phyloP scores from a whole-genome alignment of 768 basidiomycete genomes.

The Royoungia palumana region DNA sequence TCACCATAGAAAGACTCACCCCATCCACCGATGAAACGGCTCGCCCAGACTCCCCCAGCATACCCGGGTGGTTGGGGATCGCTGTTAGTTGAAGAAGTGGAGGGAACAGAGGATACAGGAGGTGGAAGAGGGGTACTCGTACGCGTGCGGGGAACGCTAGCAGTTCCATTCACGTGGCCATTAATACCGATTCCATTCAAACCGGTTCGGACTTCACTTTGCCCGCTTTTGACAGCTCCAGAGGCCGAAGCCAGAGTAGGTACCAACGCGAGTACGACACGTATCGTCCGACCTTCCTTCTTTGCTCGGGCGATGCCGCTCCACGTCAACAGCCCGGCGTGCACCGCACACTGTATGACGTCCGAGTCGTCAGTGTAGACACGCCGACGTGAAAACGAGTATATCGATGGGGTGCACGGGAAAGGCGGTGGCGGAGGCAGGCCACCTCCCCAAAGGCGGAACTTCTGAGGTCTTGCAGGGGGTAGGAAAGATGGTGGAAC shows the following conservation, averaged over 20 bases:
- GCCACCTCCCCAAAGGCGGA: constrained; percentile 72
- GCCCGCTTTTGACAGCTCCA: constrained; percentile 38
- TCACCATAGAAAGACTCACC: constrained; percentile 36
- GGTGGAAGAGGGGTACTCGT: constrained; percentile 27
- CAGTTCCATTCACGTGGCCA: constrained; percentile 31
- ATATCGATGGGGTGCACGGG: constrained; percentile 23
- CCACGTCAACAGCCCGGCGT: constrained; percentile 54
- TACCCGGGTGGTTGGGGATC: constrained; percentile 25
- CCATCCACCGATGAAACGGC: constrained; percentile 42
- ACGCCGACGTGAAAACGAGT: constrained; percentile 39
- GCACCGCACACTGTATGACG: constrained; percentile 63
- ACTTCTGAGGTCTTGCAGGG: constrained; percentile 46
- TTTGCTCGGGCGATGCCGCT: constrained; percentile 38
- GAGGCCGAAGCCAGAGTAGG: constrained; percentile 40
- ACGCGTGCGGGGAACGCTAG: constrained; percentile 28
- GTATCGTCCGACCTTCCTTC: constrained; percentile 37
- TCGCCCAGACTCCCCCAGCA: constrained; percentile 32
- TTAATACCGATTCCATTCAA: constrained; percentile 16
- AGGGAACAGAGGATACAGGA: constrained; percentile 21
- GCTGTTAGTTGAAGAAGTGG: constrained; percentile 25
- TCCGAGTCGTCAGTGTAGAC: constrained; percentile 81
- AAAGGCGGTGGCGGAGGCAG: constrained; percentile 40
- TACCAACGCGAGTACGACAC: constrained; percentile 40
- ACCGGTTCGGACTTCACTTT: constrained; percentile 17
- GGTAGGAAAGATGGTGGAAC: constrained; percentile 62